Evolutionary conservation across 176 grass and related monocot genomes (phyloP).

Genomic region (Hordeum vulgare): DNA sequence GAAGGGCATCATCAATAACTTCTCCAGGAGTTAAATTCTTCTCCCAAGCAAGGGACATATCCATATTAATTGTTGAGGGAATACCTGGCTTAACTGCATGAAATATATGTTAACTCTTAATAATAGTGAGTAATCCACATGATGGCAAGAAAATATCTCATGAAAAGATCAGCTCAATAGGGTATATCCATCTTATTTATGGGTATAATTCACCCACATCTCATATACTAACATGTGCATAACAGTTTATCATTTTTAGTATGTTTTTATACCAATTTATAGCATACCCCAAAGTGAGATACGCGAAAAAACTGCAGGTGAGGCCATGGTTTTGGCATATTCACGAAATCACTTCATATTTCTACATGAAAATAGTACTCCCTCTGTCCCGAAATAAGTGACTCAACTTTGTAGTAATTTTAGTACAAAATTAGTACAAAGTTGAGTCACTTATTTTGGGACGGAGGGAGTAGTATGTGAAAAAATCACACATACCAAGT

Average conservation of each 20-base stretch:
- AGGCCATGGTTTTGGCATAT: neutral
- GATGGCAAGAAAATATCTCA: neutral
- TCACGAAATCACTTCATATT: neutral
- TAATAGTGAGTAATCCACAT: neutral
- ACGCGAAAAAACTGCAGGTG: neutral
- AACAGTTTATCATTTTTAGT: neutral
- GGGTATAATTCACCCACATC: neutral
- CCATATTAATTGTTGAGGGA: constrained; percentile 18
- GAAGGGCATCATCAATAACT: constrained; percentile 16
- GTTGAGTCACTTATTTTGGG: too few relatives aligned
- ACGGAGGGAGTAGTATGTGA: too few relatives aligned
- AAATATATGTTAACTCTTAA: neutral
- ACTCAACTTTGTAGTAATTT: too few relatives aligned
- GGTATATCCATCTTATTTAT: neutral
- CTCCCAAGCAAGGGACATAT: neutral
- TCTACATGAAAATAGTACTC: neutral
- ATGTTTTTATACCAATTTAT: neutral
- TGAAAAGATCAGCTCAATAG: neutral
- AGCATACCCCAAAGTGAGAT: neutral
- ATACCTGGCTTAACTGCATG: constrained; percentile 23
- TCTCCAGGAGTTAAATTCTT: constrained; percentile 28
- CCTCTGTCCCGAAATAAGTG: too few relatives aligned
- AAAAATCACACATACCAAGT: neutral
- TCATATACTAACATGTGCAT: neutral
- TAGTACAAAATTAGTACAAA: too few relatives aligned